Evolutionary conservation across 306 rosid genomes (phyloP), one percentile per base, ranked within the genome.

Genomic region (Fragaria iinumae): DNA sequence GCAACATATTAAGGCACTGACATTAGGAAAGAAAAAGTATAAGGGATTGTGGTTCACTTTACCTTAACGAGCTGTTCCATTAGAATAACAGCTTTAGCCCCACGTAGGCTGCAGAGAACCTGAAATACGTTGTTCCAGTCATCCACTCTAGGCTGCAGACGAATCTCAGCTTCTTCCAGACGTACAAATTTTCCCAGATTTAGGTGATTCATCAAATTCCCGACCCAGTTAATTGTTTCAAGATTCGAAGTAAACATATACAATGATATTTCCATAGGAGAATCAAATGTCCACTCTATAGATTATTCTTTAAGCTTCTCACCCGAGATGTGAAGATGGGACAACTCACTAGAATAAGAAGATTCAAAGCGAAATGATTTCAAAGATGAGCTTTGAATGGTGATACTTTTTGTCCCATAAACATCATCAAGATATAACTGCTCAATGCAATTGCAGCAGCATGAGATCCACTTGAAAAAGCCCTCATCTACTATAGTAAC

Each of bases 221-320:
- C 65, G 3, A 3, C 11, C 63, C 60, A 64, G 12, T 11, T 13
- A 2, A 74, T 20, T 8, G 5, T 27, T 38, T n/a, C 21, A 2
- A 76, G 79, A 52, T 76, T 76, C 1, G 72, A 73, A 23, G 73
- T 38, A 12, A 41, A 36, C 7, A 76, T 21, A n/a, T 50, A 17
- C 2, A 76, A n/a, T 11, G 29, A n/a, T 65, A 9, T 76, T 3
- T 34, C n/a, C 39, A 36, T 36, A 34, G 50, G 72, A 1, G 72
- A 65, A 50, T 34, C 50, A 49, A 65, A 64, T 13, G 5, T 38
- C 72, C 79, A 76, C 7, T 21, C n/a, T 29, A 76, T 27, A 21
- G 2, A 2, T 23, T 65, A 12, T 5, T 17, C 11, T 21, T n/a
- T 39, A 4, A 76, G 64, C 17, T 20, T 64, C 64, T 76, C 48